Percentiles rank a stretch among this genome's conserved stretches.
Evolutionary conservation across 495 filamentous ascomycete genomes (phyloP).

Genomic region (Xylaria venustula): DNA sequence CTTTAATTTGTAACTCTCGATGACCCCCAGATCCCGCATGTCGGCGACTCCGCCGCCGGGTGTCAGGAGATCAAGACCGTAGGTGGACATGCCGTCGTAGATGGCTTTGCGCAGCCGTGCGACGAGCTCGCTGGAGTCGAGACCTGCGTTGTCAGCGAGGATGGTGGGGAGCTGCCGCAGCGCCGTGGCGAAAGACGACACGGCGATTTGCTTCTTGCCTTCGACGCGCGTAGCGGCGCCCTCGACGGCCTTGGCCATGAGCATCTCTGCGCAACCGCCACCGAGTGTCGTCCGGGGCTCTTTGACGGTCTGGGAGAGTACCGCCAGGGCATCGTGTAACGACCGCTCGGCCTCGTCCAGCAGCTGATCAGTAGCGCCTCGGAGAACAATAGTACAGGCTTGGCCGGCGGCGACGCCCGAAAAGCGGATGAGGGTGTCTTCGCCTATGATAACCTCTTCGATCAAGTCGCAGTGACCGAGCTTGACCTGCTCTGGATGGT

Average conservation of each 20-base stretch:
- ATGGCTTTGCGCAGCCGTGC: conserved; percentile 88
- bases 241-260: conserved; percentile 98
- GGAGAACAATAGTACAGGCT: conserved; percentile 95
- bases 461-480: conserved; percentile 93
- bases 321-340: conserved; percentile 92
- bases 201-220: conserved; percentile 94
- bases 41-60: conserved; percentile 93
- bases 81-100: conserved; percentile 88
- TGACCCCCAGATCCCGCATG: conserved; percentile 92
- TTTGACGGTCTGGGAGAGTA: conserved; percentile 93
- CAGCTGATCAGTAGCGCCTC: conserved; percentile 93
- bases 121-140: conserved; percentile 92
- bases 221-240: conserved; percentile 89
- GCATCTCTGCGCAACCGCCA: conserved; percentile 95
- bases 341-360: conserved; percentile 96
- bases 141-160: conserved; percentile 93
- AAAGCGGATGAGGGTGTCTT: conserved; percentile 96
- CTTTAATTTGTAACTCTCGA: conserved; percentile 99
- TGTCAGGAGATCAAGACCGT: conserved; percentile 83
- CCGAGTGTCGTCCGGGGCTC: conserved; percentile 93
- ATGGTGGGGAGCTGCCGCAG: conserved; percentile 94
- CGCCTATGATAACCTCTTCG: conserved; percentile 96
- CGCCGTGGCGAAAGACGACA: conserved; percentile 83
- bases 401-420: conserved; percentile 92
- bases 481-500: conserved; percentile 95